A percentile compares a stretch with the other conserved stretches of the same genome.
Conservation (phyloP, 2,329 filamentous ascomycete genomes). For the Fusarium globosum region DNA sequence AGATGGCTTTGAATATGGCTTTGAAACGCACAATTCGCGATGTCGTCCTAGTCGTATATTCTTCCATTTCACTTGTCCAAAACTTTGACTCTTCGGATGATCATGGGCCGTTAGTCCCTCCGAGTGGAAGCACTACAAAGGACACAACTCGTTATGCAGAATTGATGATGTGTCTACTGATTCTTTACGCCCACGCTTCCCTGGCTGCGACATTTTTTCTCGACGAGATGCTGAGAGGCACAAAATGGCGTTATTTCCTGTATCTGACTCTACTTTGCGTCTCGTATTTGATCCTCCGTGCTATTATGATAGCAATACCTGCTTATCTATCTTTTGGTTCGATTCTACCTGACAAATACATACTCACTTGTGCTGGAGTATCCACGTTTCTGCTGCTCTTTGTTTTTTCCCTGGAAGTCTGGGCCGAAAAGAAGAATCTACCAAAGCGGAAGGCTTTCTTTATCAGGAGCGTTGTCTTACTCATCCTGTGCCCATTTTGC, state of each 20-base stretch:
- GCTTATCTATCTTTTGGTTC: too few relatives aligned
- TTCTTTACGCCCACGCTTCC: not conserved
- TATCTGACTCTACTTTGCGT: not conserved
- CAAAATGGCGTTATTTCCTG: not conserved
- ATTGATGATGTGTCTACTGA: too few relatives aligned
- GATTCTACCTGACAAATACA: too few relatives aligned
- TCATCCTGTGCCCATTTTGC: not conserved
- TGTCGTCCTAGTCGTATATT: not conserved
- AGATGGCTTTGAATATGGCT: accelerated
- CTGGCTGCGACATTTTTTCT: not conserved
- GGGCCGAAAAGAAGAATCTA: not conserved
- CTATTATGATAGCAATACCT: too few relatives aligned
- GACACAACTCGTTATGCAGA: too few relatives aligned
- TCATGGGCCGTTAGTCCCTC: too few relatives aligned
- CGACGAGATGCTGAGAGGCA: accelerated
- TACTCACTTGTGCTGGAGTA: not conserved
- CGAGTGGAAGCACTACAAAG: too few relatives aligned
- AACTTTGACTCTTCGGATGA: not conserved
- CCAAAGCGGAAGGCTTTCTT: not conserved
- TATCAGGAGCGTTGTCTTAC: accelerated
- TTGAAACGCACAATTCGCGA: not conserved
- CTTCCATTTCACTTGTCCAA: accelerated
- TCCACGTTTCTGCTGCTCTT: accelerated
- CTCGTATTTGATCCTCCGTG: not conserved
- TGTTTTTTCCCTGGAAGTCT: not conserved